Percentiles rank a stretch among this genome's conserved stretches.
phyloP scores from a whole-genome alignment of 2,329 filamentous ascomycete genomes.

The Neocucurbitaria cava region DNA sequence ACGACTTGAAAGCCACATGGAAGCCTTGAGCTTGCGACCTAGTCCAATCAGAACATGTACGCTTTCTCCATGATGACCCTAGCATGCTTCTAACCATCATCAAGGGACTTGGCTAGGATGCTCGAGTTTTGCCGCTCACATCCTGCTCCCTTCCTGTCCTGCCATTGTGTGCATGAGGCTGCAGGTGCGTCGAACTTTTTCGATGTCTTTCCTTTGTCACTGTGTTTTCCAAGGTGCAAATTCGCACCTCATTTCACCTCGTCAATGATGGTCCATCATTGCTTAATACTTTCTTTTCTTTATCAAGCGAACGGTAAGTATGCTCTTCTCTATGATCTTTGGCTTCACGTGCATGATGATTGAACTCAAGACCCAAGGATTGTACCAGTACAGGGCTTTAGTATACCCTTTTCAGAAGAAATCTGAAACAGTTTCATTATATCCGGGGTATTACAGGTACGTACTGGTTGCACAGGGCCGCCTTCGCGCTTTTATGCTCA shows the following conservation, averaged over 20 bases:
- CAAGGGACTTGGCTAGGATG: constrained; percentile 32
- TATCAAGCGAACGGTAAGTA: background rate
- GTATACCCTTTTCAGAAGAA: background rate
- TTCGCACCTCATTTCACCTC: background rate
- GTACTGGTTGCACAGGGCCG: background rate
- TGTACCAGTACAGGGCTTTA: background rate
- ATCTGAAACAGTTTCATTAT: background rate
- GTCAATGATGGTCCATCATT: background rate
- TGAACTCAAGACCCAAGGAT: background rate
- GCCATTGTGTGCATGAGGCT: background rate
- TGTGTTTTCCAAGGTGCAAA: background rate
- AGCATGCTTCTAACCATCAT: constrained; percentile 40
- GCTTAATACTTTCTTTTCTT: background rate
- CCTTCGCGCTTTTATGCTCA: background rate
- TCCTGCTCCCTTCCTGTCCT: background rate
- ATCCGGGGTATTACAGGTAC: background rate
- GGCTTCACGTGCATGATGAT: too few relatives aligned
- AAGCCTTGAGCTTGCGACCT: constrained; percentile 29
- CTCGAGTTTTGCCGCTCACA: background rate
- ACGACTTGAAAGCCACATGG: constrained; percentile 15
- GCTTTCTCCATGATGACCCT: constrained; percentile 38
- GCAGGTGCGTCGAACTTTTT: constrained; percentile 3
- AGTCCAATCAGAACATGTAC: constrained; percentile 44
- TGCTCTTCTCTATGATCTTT: background rate
- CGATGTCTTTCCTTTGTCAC: background rate